phyloP scores from a whole-genome alignment of 73 alveolate genomes.

The Stentor coeruleus region DNA sequence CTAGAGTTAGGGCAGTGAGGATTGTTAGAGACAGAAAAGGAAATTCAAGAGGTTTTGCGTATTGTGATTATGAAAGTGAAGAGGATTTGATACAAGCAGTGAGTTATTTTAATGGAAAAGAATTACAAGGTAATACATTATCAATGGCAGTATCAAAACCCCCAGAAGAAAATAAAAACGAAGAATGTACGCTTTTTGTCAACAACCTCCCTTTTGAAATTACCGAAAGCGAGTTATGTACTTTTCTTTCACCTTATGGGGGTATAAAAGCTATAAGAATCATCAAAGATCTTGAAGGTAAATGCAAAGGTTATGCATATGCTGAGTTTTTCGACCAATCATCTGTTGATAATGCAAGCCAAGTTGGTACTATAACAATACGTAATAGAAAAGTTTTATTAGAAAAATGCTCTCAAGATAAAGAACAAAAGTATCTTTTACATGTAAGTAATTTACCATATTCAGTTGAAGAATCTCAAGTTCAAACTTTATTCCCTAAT shows the following conservation, averaged over 20 bases:
- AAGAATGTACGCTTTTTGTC: neutral
- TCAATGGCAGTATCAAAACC: neutral
- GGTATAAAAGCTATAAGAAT: neutral
- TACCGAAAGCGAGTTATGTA: neutral
- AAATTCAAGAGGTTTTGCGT: slow-evolving; percentile 1
- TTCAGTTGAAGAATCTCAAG: neutral
- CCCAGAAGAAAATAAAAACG: slow-evolving; percentile 13
- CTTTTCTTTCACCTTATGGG: neutral
- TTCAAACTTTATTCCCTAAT: neutral
- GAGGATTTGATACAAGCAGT: neutral
- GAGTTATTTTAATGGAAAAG: neutral
- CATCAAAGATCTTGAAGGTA: slow-evolving; percentile 1
- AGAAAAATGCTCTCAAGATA: neutral
- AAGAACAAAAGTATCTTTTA: neutral
- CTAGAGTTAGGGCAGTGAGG: neutral
- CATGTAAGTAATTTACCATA: slow-evolving; percentile 12
- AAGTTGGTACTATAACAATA: neutral
- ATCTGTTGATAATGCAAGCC: slow-evolving; percentile 1
- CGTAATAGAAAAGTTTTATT: neutral
- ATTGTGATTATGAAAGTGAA: neutral
- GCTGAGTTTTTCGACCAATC: neutral
- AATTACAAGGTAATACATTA: neutral
- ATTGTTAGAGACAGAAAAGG: slow-evolving; percentile 18
- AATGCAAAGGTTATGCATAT: slow-evolving; percentile 22
- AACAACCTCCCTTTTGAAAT: neutral